Evolutionary conservation across 2,329 filamentous ascomycete genomes (phyloP).

Genomic region (Aureobasidium sp.): DNA sequence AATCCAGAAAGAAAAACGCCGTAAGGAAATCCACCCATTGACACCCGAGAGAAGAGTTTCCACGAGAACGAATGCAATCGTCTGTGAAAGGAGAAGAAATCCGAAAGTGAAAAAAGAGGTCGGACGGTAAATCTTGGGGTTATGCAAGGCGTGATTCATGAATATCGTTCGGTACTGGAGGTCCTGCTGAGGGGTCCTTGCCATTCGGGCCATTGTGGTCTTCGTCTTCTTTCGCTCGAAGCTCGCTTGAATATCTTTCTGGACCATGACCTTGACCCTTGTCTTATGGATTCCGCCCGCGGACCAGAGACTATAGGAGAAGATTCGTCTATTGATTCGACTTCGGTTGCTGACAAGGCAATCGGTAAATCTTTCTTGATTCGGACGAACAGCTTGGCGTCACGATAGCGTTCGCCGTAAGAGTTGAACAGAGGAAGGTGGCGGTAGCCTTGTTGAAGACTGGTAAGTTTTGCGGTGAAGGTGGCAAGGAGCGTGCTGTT

Average conservation of each 20-base stretch:
- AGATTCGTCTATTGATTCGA: constrained; percentile 20
- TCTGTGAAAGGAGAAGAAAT: background rate
- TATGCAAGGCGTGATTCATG: background rate
- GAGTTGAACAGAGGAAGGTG: constrained; percentile 83
- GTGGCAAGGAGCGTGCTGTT: constrained; percentile 63
- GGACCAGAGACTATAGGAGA: constrained; percentile 21
- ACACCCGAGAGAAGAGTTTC: background rate
- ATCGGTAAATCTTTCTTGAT: constrained; percentile 53
- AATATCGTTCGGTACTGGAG: constrained; percentile 25
- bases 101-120: background rate
- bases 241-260: constrained; percentile 35
- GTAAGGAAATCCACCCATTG: background rate
- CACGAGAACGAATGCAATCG: background rate
- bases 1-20: background rate
- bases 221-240: constrained; percentile 32
- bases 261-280: constrained; percentile 30
- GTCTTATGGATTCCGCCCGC: constrained; percentile 22
- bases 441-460: constrained; percentile 83
- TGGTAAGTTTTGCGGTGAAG: constrained; percentile 86
- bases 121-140: background rate
- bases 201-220: constrained; percentile 16
- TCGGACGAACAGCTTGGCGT: constrained; percentile 88
- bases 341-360: constrained; percentile 22
- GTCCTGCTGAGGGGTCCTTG: constrained; percentile 23
- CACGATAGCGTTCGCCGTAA: constrained; percentile 86